Conservation (phyloP, 257 asterid species). For the Apocynum venetum region DNA sequence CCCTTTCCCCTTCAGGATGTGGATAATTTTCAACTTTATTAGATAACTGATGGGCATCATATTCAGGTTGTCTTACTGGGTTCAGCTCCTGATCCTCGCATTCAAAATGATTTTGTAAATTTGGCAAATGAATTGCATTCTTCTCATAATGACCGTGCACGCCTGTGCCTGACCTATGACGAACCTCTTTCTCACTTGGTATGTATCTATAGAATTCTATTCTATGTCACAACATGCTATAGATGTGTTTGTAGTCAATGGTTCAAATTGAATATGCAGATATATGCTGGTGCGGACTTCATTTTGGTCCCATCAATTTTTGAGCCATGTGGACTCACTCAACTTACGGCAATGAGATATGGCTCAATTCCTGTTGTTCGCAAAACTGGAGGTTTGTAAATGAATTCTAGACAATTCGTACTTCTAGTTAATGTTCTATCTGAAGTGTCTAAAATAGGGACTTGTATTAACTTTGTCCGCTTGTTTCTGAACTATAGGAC, state of each 20-base stretch:
- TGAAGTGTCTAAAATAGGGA: too few species aligned
- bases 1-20: slow-evolving; percentile 3
- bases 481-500: slow-evolving; percentile 48
- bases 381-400: slow-evolving; percentile 82
- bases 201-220: slow-evolving; percentile 19
- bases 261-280: slow-evolving; percentile 45
- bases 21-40: slow-evolving; percentile 3
- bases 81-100: slow-evolving; percentile 95
- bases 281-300: slow-evolving; percentile 96
- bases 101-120: slow-evolving; percentile 83
- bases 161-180: slow-evolving; percentile 80
- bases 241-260: not conserved
- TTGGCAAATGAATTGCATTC: slow-evolving; percentile 86
- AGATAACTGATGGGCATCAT: slow-evolving; percentile 26
- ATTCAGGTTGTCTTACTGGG: slow-evolving; percentile 89
- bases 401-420: not conserved
- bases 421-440: not conserved
- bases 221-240: not conserved
- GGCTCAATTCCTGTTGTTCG: slow-evolving; percentile 96
- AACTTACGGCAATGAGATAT: slow-evolving; percentile 98
- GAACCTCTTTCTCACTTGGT: slow-evolving; percentile 99
- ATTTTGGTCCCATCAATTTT: slow-evolving; percentile 92
- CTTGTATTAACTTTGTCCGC: not conserved
- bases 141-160: slow-evolving; percentile 68
- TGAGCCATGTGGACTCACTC: slow-evolving; percentile 99